Evolutionary conservation across 2,329 filamentous ascomycete species (phyloP).

Genomic region (Allantophomopsis lycopodina): DNA sequence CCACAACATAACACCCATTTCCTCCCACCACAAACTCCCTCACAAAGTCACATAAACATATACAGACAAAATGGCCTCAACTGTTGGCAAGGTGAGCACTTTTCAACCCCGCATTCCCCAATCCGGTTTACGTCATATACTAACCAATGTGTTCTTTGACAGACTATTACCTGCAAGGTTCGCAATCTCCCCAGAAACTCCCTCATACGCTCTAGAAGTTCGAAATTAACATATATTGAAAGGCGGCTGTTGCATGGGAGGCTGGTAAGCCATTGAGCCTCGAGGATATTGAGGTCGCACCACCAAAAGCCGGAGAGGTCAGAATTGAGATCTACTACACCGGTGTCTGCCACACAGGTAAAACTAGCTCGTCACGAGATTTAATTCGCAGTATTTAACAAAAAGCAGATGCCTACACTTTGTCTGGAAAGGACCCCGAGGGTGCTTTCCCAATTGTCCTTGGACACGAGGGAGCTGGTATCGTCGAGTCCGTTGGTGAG

Average conservation of each 20-base stretch:
- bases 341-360: conserved; percentile 96
- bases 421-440: conserved; percentile 94
- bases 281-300: conserved; percentile 84
- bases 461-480: conserved; percentile 81
- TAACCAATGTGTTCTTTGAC: conserved; percentile 3
- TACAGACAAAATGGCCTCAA: no score
- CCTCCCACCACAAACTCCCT: no score
- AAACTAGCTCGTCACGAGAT: conserved; percentile 16
- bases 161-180: conserved; percentile 89
- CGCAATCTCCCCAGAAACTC: conserved; percentile 2
- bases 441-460: conserved; percentile 83
- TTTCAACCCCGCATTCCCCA: background rate
- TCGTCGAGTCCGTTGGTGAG: conserved; percentile 88
- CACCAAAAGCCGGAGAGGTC: conserved; percentile 86
- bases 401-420: conserved; percentile 69
- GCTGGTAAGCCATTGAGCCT: conserved; percentile 79
- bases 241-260: conserved; percentile 95
- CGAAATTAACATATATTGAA: conserved; percentile 10
- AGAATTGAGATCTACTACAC: conserved; percentile 96
- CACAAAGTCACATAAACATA: no score
- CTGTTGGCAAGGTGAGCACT: no score
- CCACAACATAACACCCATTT: no score
- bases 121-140: conserved; percentile 1
- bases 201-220: background rate
- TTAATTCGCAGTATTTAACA: conserved; percentile 3